A percentile compares a stretch with the other conserved stretches of the same genome.
Conservation (phyloP, 805 yeast species). For the Wickerhamomyces chaumierensis region DNA sequence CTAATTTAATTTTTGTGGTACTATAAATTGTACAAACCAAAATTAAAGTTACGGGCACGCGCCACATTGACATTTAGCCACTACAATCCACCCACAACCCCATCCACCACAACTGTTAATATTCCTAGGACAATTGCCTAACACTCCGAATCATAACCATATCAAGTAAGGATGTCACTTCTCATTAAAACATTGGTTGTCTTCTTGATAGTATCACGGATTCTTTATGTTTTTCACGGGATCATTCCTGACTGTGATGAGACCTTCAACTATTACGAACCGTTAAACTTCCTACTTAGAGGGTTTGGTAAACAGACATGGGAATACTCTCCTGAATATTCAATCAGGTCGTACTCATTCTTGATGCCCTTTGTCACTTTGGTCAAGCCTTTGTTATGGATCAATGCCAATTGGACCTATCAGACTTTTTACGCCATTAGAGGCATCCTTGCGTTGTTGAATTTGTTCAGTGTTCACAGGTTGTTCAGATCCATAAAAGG, state of each 20-base stretch:
- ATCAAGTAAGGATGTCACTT: conserved; percentile 6
- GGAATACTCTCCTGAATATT: conserved; percentile 89
- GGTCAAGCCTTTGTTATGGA: conserved; percentile 11
- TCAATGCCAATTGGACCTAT: conserved; percentile 19
- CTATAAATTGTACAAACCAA: too few species aligned
- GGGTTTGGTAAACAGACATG: conserved; percentile 91
- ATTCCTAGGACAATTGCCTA: too few species aligned
- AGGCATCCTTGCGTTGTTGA: conserved; percentile 26
- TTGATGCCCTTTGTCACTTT: conserved; percentile 32
- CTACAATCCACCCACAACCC: too few species aligned
- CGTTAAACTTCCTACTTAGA: conserved; percentile 64
- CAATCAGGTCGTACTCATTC: conserved; percentile 81
- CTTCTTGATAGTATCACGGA: conserved; percentile 17
- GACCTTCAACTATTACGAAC: conserved; percentile 89
- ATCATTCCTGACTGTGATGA: conserved; percentile 91
- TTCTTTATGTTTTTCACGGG: conserved; percentile 38
- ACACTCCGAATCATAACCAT: too few species aligned
- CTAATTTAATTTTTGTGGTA: too few species aligned
- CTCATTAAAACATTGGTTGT: conserved; percentile 2
- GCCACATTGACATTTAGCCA: too few species aligned
- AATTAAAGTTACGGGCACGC: too few species aligned
- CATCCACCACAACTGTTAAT: too few species aligned
- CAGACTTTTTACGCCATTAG: conserved; percentile 40
- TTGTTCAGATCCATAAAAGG: conserved; percentile 32
- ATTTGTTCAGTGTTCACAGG: conserved; percentile 40